phyloP scores from a whole-genome alignment of 805 yeast genomes.

The Starmera dryadoides region DNA sequence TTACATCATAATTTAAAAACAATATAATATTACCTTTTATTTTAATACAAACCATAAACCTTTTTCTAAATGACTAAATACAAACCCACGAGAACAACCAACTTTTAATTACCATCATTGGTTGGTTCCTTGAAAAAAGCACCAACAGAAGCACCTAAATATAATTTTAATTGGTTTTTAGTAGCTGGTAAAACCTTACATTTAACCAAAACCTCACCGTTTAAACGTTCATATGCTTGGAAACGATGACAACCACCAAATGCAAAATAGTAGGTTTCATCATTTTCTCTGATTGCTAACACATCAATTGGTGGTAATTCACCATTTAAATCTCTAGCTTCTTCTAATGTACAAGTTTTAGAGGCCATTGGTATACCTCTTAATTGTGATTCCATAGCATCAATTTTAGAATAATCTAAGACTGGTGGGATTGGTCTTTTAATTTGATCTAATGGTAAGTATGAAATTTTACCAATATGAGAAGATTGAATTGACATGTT shows the following conservation, averaged over 20 bases:
- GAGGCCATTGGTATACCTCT: slow-evolving; percentile 59
- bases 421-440: slow-evolving; percentile 84
- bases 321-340: slow-evolving; percentile 35
- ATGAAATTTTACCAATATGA: slow-evolving; percentile 40
- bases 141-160: slow-evolving; percentile 65
- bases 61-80: no score
- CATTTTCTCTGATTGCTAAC: slow-evolving; percentile 55
- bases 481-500: slow-evolving; percentile 67
- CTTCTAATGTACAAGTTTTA: slow-evolving; percentile 43
- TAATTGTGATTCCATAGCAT: slow-evolving; percentile 69
- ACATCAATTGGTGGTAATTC: slow-evolving; percentile 83
- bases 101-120: no score
- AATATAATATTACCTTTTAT: no score
- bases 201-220: slow-evolving; percentile 45
- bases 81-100: no score
- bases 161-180: slow-evolving; percentile 54
- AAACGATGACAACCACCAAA: slow-evolving; percentile 90
- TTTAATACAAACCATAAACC: no score
- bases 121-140: slow-evolving; percentile 22
- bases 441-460: slow-evolving; percentile 61
- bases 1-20: no score
- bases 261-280: slow-evolving; percentile 61
- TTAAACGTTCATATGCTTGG: slow-evolving; percentile 67
- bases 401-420: slow-evolving; percentile 64
- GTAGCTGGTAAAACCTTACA: slow-evolving; percentile 75